Evolutionary conservation across 2,329 filamentous ascomycete genomes (phyloP).

Genomic region (Teratosphaeria epicoccoides): DNA sequence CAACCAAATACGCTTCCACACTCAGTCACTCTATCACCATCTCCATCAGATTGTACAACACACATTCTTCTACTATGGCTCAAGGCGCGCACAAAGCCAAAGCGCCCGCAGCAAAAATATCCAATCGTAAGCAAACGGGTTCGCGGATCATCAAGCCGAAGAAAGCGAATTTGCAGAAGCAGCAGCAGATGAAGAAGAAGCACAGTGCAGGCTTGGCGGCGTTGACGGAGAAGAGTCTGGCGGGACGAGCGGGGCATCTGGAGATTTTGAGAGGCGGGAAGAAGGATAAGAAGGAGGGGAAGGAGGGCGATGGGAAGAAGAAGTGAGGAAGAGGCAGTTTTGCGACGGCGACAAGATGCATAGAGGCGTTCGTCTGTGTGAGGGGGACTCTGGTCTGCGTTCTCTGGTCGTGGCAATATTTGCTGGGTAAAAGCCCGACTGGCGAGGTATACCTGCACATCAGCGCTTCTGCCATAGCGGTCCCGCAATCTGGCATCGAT

Average conservation of each 20-base stretch:
- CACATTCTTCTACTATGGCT: neutral
- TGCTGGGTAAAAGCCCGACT: no score
- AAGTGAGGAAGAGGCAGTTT: neutral
- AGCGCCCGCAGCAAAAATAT: conserved; percentile 34
- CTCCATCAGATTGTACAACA: no score
- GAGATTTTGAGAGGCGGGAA: conserved; percentile 41
- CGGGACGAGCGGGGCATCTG: conserved; percentile 57
- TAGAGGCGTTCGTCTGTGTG: no score
- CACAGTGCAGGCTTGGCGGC: conserved; percentile 50
- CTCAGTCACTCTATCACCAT: no score
- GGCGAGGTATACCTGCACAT: no score
- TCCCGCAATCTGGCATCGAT: no score
- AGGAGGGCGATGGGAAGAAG: neutral
- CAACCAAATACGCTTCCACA: no score
- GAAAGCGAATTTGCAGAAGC: conserved; percentile 49
- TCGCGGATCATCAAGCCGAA: conserved; percentile 55
- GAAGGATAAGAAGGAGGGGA: conserved; percentile 19
- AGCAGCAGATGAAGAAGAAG: conserved; percentile 57
- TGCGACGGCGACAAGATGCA: no score
- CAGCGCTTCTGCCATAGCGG: no score
- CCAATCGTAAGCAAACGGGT: conserved; percentile 34
- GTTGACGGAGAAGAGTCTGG: conserved; percentile 57
- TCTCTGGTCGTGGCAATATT: no score
- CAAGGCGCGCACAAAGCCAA: conserved; percentile 9
- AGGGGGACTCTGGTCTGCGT: neutral